Evolutionary conservation across 2,329 filamentous ascomycete genomes (phyloP), one percentile per base, ranked within the genome.

Genomic region (Hymenoscyphus albidus): DNA sequence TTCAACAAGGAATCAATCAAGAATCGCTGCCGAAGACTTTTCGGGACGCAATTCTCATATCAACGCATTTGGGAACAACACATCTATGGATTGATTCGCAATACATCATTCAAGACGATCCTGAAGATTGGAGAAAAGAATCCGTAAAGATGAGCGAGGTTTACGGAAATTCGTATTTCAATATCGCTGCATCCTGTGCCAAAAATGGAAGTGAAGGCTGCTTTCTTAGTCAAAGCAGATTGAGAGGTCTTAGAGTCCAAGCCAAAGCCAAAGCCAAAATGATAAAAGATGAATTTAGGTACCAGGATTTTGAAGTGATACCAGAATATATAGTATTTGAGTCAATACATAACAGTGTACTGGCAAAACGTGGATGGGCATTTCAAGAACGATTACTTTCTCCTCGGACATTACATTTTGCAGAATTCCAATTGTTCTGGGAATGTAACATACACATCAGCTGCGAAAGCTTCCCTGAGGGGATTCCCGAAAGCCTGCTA

Each of bases 311-410:
- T 12, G 40, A 44, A n/a, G 40, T 44, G 3, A n/a, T 44, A n/a
- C 40, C 40, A n/a, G 1, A 7, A 16, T 3, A 1, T n/a, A n/a
- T 44, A 16, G 16, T 16, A 5, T 18, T 5, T n/a, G 3, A 44
- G 16, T 44, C 40, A n/a, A n/a, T n/a, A 4, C 5, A 4, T 5
- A 1, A 6, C 14, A 16, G 40, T 44, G 12, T n/a, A 44, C 40
- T 44, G 3, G 14, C 40, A n/a, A 6, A 22, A 27, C 51, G 51
- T 32, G 35, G 57, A 5, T 58, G 57, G 57, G 57, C 40, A 6
- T 22, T 58, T 18, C 35, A 58, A 58, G 57, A 58, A 58, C 57
- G 57, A 18, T 35, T 58, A 16, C 57, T 58, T 16, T 38, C 57
- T 39, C 16, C 57, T n/a, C 13, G 32, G 1, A 58, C 57, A n/a